Evolutionary conservation across 768 basidiomycete genomes (phyloP), one percentile per base, ranked within the genome.

Genomic region (Rhodosporidiobolus sp.): DNA sequence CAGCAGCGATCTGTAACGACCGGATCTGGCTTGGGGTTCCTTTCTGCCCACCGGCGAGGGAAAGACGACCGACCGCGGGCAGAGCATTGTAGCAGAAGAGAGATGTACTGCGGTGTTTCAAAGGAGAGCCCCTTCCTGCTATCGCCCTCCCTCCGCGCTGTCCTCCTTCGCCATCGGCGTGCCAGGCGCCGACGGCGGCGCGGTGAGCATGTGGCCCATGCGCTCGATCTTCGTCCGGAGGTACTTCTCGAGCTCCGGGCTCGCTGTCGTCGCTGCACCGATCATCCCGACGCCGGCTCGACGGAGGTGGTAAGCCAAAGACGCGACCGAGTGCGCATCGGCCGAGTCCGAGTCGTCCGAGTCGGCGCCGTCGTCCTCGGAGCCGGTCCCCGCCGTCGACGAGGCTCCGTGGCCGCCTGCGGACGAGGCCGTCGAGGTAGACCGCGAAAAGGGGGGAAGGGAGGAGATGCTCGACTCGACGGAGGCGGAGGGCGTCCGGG

Each of bases 191-290:
- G 38, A 43, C 38, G 38, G 14, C 28, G 75, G 75, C 50, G 60
- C 65, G 3, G 89, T 87, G 35, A 96, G 83, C 83, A 95, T 88
- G 80, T 99, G 96, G 20, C 96, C 96, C 96, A 99, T 99, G 71
- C 90, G 86, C 79, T 92, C 83, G n/a, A 98, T 88, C 81, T 99
- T 99, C 50, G 96, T 98, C 80, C 90, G 86, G 78, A 99, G 82
- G 80, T 99, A 99, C 82, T 90, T 92, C 78, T 98, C 93, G 77
- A 99, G 81, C 79, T 99, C 96, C 67, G 87, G 87, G 1, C 93
- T 91, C 65, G 88, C 83, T 16, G 89, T 89, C 38, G 86, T 85
- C 24, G 88, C 87, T 17, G 88, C 89, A 9, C 92, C 92, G 53
- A 94, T 88, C 81, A 93, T 85, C 53, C 91, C 90, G 16, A 88